Conservation (phyloP, 352 stramenopile species). For the Phytophthora hybrid region DNA sequence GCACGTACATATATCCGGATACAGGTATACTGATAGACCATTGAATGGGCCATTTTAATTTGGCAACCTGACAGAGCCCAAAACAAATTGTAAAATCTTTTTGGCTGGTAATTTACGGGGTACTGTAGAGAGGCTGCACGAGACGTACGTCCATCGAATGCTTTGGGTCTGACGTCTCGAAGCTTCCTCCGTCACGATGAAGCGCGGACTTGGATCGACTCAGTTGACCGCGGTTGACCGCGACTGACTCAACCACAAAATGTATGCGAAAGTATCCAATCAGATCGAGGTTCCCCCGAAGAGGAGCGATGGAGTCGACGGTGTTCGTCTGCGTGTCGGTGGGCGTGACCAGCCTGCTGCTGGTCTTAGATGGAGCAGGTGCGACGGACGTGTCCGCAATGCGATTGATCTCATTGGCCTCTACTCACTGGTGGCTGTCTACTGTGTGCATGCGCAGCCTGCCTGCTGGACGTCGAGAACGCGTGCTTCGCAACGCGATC, state of each 20-base stretch:
- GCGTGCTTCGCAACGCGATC: constrained; percentile 49
- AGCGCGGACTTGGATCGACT: too few relatives aligned
- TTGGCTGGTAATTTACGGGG: too few relatives aligned
- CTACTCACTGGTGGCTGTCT: neutral
- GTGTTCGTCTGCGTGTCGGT: constrained; percentile 63
- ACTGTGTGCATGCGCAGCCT: constrained; percentile 31
- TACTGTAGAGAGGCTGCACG: too few relatives aligned
- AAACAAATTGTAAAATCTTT: too few relatives aligned
- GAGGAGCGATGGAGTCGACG: constrained; percentile 55
- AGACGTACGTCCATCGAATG: too few relatives aligned
- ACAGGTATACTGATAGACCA: too few relatives aligned
- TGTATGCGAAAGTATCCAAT: constrained; percentile 24
- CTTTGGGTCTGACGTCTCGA: too few relatives aligned
- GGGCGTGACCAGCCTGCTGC: constrained; percentile 48
- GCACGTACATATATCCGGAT: too few relatives aligned
- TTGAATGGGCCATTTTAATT: too few relatives aligned
- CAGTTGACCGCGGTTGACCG: neutral
- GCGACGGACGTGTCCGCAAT: neutral
- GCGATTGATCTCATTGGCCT: neutral
- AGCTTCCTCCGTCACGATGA: too few relatives aligned
- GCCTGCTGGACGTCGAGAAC: constrained; percentile 47
- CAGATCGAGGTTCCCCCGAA: constrained; percentile 10
- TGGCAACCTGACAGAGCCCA: too few relatives aligned
- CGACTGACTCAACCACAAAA: neutral
- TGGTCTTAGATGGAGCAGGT: constrained; percentile 58